Conservation (phyloP, 2,329 filamentous ascomycete genomes). For the Apiospora kogelbergensis region DNA sequence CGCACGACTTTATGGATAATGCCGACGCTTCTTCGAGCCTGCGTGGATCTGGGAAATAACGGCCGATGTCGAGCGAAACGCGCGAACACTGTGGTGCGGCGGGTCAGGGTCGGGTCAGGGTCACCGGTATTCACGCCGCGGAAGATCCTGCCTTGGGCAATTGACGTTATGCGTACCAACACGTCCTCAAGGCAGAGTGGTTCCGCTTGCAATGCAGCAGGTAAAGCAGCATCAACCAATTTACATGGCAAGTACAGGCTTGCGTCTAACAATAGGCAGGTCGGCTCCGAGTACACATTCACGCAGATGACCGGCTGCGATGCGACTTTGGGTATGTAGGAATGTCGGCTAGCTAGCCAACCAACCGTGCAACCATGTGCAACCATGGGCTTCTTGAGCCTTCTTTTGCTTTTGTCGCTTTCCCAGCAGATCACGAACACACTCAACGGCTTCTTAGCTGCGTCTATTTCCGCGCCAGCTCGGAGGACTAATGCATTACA, state of each 20-base stretch:
- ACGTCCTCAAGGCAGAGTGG: not conserved
- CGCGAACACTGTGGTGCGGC: not conserved
- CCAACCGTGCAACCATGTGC: not conserved
- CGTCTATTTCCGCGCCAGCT: not conserved
- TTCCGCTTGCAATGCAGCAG: no score
- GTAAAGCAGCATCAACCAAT: not conserved
- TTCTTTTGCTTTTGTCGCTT: not conserved
- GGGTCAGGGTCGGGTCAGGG: not conserved
- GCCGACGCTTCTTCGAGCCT: not conserved
- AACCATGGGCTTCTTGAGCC: not conserved
- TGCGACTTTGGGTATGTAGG: not conserved
- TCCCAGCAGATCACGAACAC: not conserved
- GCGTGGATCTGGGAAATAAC: not conserved
- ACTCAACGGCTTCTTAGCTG: not conserved
- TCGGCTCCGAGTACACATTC: not conserved
- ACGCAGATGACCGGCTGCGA: not conserved
- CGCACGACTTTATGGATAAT: not conserved
- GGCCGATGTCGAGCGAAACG: not conserved
- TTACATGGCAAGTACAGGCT: not conserved
- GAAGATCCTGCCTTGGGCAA: not conserved
- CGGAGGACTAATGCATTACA: not conserved
- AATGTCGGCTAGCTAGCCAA: not conserved
- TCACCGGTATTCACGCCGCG: not conserved
- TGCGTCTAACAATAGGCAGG: not conserved
- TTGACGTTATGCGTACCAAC: not conserved